Conservation (phyloP, 2,329 filamentous ascomycete species). For the Daldinia sp. region DNA sequence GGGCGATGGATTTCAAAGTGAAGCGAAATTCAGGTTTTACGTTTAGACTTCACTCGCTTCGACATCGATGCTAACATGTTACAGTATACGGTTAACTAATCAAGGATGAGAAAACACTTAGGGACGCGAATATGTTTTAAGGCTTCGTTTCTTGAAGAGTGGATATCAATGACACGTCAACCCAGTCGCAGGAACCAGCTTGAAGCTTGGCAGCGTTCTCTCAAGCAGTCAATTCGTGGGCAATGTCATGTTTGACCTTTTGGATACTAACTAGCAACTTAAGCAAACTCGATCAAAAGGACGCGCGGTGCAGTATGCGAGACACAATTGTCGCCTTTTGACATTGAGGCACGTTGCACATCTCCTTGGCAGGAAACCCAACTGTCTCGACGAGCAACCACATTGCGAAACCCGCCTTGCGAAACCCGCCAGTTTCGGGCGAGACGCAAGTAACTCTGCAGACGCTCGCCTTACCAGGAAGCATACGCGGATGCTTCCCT, state of each 20-base stretch:
- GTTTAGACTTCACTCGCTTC: constrained; percentile 3
- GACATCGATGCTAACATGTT: neutral
- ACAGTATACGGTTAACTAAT: neutral
- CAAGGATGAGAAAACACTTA: constrained; percentile 5
- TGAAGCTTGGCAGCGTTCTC: constrained; percentile 33
- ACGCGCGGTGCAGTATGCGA: constrained; percentile 19
- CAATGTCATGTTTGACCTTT: constrained; percentile 2
- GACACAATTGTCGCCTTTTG: constrained; percentile 25
- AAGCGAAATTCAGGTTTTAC: neutral
- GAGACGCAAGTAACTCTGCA: constrained; percentile 9
- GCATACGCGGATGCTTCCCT: constrained; percentile 4
- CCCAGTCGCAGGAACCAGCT: constrained; percentile 6
- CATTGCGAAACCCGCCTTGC: constrained; percentile 18
- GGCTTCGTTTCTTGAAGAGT: constrained; percentile 14
- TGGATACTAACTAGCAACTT: constrained; percentile 5
- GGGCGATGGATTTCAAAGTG: neutral
- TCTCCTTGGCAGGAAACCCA: constrained; percentile 30
- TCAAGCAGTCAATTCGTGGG: constrained; percentile 17
- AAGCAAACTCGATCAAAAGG: constrained; percentile 2
- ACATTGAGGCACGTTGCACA: constrained; percentile 29
- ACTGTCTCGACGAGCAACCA: constrained; percentile 25
- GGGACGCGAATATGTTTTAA: neutral
- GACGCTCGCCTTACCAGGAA: constrained; percentile 8
- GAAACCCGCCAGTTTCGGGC: constrained; percentile 17
- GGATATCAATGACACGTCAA: constrained; percentile 31